A percentile compares a stretch with the other conserved stretches of the same genome.
phyloP scores from a whole-genome alignment of 2,329 filamentous ascomycete species.

The Cladophialophora bantiana region DNA sequence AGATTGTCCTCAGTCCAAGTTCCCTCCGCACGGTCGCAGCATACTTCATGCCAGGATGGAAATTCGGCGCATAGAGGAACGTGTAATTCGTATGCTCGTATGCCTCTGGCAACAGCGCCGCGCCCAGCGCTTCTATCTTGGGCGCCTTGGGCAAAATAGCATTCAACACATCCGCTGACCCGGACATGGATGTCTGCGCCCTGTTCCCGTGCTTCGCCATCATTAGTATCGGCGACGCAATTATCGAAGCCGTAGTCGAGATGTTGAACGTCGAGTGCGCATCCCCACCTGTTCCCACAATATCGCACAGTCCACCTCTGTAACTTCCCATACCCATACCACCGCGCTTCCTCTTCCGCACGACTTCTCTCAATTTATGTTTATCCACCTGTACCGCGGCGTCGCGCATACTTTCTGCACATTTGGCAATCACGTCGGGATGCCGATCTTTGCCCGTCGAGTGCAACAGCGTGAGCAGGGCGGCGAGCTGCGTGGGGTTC shows the following conservation, averaged over 20 bases:
- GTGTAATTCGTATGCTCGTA: slow-evolving; percentile 87
- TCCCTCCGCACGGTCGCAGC: slow-evolving; percentile 85
- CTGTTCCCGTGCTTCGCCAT: slow-evolving; percentile 96
- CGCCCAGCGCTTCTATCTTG: slow-evolving; percentile 75
- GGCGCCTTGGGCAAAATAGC: slow-evolving; percentile 75
- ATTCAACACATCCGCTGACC: slow-evolving; percentile 88
- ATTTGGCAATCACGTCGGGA: slow-evolving; percentile 84
- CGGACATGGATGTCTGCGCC: slow-evolving; percentile 92
- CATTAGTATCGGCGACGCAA: slow-evolving; percentile 83
- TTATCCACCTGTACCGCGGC: slow-evolving; percentile 77
- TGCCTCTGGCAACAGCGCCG: slow-evolving; percentile 72
- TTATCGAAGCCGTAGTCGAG: slow-evolving; percentile 90
- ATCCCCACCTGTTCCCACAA: slow-evolving; percentile 96
- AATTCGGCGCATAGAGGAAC: slow-evolving; percentile 94
- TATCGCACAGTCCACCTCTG: slow-evolving; percentile 85
- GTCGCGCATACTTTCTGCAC: slow-evolving; percentile 81
- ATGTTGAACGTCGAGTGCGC: slow-evolving; percentile 98
- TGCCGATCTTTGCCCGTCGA: slow-evolving; percentile 86
- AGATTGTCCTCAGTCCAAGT: slow-evolving; percentile 93
- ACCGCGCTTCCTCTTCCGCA: slow-evolving; percentile 60
- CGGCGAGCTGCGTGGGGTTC: slow-evolving; percentile 85
- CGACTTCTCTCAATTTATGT: slow-evolving; percentile 64
- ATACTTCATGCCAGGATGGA: slow-evolving; percentile 93
- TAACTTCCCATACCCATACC: slow-evolving; percentile 70
- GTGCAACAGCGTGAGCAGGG: slow-evolving; percentile 87